Conservation (phyloP, 1,139 yeast species). For the Martiniozyma asiatica region DNA sequence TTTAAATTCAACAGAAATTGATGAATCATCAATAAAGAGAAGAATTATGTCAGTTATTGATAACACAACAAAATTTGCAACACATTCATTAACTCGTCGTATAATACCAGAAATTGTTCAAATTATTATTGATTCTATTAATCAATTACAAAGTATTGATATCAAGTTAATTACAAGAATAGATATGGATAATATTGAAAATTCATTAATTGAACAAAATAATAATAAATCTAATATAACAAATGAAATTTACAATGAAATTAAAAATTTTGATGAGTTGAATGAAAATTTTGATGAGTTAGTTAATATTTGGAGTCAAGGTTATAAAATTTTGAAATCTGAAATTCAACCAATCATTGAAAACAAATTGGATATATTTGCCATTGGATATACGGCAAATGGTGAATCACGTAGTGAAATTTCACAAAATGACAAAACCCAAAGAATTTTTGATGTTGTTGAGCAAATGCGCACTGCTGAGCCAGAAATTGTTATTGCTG, state of each 20-base stretch:
- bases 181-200: no score
- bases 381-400: conserved; percentile 6
- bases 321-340: no score
- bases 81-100: conserved; percentile 29
- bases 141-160: conserved; percentile 21
- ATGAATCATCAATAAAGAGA: conserved; percentile 50
- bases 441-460: conserved; percentile 10
- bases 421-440: conserved; percentile 2
- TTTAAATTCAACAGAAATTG: conserved; percentile 14
- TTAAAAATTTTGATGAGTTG: conserved; percentile 12
- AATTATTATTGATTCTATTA: conserved; percentile 32
- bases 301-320: conserved; percentile 6
- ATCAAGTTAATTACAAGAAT: conserved; percentile 11
- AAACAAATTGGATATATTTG: conserved; percentile 8
- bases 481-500: conserved; percentile 6
- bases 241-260: conserved; percentile 11
- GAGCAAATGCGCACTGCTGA: conserved; percentile 8
- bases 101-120: conserved; percentile 42
- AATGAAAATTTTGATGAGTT: conserved; percentile 12
- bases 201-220: no score
- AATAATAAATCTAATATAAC: no score
- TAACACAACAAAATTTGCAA: conserved; percentile 42
- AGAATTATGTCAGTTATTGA: conserved; percentile 42
- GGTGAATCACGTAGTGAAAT: conserved; percentile 4
- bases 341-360: no score